These are phyloP conservation scores for Pythium dissimile DNA, from an alignment of 352 stramenopile species.

Conservation along the genomic window DNA sequence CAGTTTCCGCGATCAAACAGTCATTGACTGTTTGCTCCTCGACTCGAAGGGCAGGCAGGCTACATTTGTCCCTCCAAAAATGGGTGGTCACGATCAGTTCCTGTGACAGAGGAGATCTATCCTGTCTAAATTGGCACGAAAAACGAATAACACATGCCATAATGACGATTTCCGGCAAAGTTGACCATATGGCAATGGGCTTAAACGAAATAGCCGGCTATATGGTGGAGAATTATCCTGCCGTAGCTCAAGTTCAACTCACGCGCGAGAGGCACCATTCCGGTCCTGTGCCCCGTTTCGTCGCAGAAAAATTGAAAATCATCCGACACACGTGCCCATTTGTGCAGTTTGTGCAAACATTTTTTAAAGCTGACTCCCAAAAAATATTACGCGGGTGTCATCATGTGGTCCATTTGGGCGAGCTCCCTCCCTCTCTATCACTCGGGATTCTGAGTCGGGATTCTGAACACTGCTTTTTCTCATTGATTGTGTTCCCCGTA, in stretches of 20 bases:
- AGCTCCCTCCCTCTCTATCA: too few relatives aligned
- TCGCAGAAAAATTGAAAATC: background rate
- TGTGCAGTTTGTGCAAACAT: slow-evolving; percentile 18
- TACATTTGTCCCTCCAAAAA: too few relatives aligned
- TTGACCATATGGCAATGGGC: too few relatives aligned
- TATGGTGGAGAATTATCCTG: background rate
- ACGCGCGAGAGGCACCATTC: slow-evolving; percentile 6
- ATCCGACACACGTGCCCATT: background rate
- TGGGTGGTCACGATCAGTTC: slow-evolving; percentile 2
- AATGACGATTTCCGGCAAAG: too few relatives aligned
- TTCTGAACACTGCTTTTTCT: slow-evolving; percentile 3
- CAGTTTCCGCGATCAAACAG: too few relatives aligned
- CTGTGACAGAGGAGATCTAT: too few relatives aligned
- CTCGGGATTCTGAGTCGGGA: too few relatives aligned
- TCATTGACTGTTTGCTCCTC: too few relatives aligned
- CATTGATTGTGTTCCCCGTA: background rate
- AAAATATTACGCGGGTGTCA: slow-evolving; percentile 5
- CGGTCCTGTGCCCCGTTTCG: slow-evolving; percentile 1
- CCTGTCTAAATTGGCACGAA: too few relatives aligned
- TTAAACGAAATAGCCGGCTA: too few relatives aligned
- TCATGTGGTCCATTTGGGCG: background rate
- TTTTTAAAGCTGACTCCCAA: background rate
- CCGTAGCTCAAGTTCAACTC: background rate
- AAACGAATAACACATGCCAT: too few relatives aligned
- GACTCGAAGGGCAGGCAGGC: too few relatives aligned